These are phyloP conservation scores for Podospora conica DNA, from an alignment of 495 filamentous ascomycete species.

Conservation along the genomic window DNA sequence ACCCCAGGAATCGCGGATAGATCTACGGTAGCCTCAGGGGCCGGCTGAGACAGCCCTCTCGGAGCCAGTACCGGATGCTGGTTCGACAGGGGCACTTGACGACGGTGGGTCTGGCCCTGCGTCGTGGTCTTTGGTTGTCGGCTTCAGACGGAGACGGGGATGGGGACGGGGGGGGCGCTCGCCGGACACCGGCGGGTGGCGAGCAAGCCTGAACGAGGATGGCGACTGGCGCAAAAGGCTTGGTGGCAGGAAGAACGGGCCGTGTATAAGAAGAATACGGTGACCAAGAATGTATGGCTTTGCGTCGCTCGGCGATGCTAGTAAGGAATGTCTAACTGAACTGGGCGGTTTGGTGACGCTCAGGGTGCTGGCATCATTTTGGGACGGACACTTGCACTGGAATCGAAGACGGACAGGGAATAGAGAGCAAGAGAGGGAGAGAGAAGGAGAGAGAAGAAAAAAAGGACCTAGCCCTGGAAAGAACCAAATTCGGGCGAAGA, in stretches of 20 bases:
- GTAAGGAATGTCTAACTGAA: not conserved
- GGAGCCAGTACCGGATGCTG: constrained; percentile 20
- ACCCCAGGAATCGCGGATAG: constrained; percentile 11
- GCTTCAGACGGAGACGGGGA: constrained; percentile 8
- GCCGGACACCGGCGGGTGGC: not conserved
- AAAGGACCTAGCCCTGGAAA: not conserved
- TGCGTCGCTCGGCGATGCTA: not conserved
- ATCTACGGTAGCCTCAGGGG: constrained; percentile 24
- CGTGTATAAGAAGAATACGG: not conserved
- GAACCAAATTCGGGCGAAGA: not conserved
- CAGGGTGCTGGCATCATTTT: not conserved
- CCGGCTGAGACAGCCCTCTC: constrained; percentile 17
- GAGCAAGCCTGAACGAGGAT: not conserved
- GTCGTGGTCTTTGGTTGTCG: not conserved
- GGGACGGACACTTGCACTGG: not conserved
- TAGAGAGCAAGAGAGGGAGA: not conserved
- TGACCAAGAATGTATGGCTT: not conserved
- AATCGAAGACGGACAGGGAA: constrained; percentile 1
- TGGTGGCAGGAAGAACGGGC: not conserved
- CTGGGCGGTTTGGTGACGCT: not conserved
- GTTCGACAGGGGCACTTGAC: constrained; percentile 16
- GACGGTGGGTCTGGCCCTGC: constrained; percentile 15
- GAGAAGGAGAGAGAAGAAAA: not conserved
- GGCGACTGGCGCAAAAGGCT: not conserved
- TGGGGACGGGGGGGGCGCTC: not conserved